phyloP scores from a whole-genome alignment of 768 basidiomycete species.

The Russula dissimulans region DNA sequence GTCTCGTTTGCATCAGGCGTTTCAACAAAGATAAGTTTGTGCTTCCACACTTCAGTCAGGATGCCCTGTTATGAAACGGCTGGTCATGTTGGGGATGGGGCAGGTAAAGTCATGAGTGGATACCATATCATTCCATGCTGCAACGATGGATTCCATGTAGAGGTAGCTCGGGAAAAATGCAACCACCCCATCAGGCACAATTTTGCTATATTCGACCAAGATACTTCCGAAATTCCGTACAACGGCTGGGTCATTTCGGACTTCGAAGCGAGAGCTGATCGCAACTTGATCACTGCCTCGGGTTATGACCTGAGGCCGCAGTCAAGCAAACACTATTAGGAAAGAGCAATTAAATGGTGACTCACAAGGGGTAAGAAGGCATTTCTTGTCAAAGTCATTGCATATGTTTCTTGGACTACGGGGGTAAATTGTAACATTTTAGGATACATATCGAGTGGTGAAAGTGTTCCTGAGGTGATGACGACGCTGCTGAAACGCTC shows the following conservation, averaged over 20 bases:
- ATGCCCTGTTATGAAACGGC: conserved; percentile 59
- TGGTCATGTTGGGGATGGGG: not conserved
- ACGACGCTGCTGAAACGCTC: conserved; percentile 97
- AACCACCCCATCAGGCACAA: conserved; percentile 96
- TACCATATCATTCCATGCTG: conserved; percentile 99
- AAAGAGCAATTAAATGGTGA: not conserved
- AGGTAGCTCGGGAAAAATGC: conserved; percentile 99
- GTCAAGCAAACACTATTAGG: not conserved
- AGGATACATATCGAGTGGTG: conserved; percentile 98
- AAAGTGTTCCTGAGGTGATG: conserved; percentile 97
- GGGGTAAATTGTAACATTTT: conserved; percentile 99
- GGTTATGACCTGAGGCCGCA: conserved; percentile 71
- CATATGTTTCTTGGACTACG: conserved; percentile 92
- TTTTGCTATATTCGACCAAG: conserved; percentile 94
- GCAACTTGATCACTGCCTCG: conserved; percentile 98
- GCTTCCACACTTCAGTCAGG: conserved; percentile 98
- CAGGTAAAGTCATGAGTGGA: conserved; percentile 24
- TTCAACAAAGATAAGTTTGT: conserved; percentile 98
- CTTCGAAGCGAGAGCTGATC: conserved; percentile 97
- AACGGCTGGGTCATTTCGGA: conserved; percentile 97
- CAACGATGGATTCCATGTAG: conserved; percentile 99
- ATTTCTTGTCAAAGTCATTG: conserved; percentile 95
- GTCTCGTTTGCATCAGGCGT: conserved; percentile 99
- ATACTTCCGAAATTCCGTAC: conserved; percentile 99
- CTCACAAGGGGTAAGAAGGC: conserved; percentile 90